A percentile compares a stretch with the other conserved stretches of the same genome.
phyloP scores from a whole-genome alignment of 2,329 filamentous ascomycete species.

The Paraphaeosphaeria minitans region DNA sequence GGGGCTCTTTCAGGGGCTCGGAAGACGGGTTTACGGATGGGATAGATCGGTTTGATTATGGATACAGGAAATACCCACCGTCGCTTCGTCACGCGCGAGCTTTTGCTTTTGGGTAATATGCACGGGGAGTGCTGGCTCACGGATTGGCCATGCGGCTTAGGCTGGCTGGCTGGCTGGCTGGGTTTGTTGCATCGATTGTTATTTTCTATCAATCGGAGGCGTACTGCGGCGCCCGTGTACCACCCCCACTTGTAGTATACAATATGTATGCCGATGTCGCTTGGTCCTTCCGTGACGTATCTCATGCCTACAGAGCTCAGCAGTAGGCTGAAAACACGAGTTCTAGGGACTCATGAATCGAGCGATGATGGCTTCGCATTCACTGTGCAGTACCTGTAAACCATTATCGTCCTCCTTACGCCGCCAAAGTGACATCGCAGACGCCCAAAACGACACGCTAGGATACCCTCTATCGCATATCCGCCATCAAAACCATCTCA shows the following conservation, averaged over 20 bases:
- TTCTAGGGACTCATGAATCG: too few relatives aligned
- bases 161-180: neutral
- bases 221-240: neutral
- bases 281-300: too few relatives aligned
- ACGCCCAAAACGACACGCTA: neutral
- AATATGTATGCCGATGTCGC: neutral
- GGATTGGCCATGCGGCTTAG: neutral
- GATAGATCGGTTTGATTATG: neutral
- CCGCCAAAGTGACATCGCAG: neutral
- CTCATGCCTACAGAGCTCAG: too few relatives aligned
- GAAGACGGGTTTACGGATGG: neutral
- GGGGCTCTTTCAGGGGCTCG: neutral
- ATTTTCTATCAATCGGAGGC: neutral
- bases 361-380: too few relatives aligned
- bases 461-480: too few relatives aligned
- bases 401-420: neutral
- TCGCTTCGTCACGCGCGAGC: slow-evolving; percentile 1
- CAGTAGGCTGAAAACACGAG: too few relatives aligned
- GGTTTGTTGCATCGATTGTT: neutral
- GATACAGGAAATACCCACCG: slow-evolving; percentile 7
- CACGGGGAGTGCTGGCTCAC: neutral
- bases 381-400: neutral
- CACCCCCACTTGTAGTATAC: slow-evolving; percentile 3
- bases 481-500: too few relatives aligned
- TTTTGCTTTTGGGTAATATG: neutral